Evolutionary conservation across 2,329 filamentous ascomycete species (phyloP), one percentile per base, ranked within the genome.

Genomic region (Colletotrichum tanaceti): DNA sequence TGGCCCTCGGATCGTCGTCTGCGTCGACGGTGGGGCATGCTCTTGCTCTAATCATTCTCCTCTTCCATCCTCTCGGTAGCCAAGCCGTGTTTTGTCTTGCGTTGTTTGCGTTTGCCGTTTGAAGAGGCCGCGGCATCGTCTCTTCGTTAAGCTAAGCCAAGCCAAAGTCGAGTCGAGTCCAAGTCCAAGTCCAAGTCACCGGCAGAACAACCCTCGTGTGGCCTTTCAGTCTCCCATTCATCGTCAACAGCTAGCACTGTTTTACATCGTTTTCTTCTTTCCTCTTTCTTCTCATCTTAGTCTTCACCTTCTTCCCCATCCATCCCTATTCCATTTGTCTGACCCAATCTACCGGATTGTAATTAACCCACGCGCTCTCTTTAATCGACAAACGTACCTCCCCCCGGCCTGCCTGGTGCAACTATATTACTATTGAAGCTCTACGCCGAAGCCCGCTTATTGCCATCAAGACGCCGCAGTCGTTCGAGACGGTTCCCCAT

Each of bases 51-150:
- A 24, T 24, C 4, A 54, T 60, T 65, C 57, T 49, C 38, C 53
- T 39, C 50, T 24, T 38, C 32, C 28, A 47, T 32, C 24, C 32
- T 49, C 24, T 58, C 54, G 39, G 49, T 53, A 58, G 54, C 46
- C 54, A 59, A 65, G 41, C 41, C 65, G 43, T 60, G 59, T 67
- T 59, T 55, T 59, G 49, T 49, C 59, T 65, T n/a, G 49, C 54
- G 43, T 68, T 68, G 61, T 49, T 68, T 68, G 61, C 54, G 61
- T 65, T 41, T 59, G 61, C 60, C 47, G 60, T 68, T 58, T 65
- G 65, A 54, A 54, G 50, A 38, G 62, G 13, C 28, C 5, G 28
- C 28, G 28, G 28, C 49, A 35, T 24, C 35, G 65, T 68, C 38
- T 54, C 38, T 64, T 68, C 47, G 28, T 28, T 7, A 28, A 28